A percentile compares a stretch with the other conserved stretches of the same genome.
These are phyloP conservation scores for Aquilaria sinensis DNA, from an alignment of 345 rosid genomes.

Conservation along the genomic window DNA sequence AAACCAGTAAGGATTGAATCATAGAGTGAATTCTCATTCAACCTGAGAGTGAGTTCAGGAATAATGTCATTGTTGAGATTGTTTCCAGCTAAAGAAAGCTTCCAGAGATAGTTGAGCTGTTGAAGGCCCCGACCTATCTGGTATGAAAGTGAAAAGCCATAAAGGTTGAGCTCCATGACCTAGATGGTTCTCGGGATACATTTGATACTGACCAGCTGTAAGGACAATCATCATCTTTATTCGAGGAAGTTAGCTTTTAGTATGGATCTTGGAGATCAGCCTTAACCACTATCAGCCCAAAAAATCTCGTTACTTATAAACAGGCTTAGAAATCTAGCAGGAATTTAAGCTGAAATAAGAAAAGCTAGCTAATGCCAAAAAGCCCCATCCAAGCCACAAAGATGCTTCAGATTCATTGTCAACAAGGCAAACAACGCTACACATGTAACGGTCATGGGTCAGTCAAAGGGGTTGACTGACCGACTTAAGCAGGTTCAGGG, in stretches of 20 bases:
- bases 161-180: constrained; percentile 66
- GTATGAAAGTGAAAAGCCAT: constrained; percentile 78
- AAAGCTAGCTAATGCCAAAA: constrained; percentile 2
- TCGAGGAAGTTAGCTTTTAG: constrained; percentile 74
- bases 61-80: constrained; percentile 58
- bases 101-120: constrained; percentile 61
- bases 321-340: constrained; percentile 49
- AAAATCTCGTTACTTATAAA: constrained; percentile 60
- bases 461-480: too few species aligned
- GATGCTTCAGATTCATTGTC: neutral
- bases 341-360: constrained; percentile 17
- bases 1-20: constrained; percentile 66
- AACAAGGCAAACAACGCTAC: too few species aligned
- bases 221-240: constrained; percentile 70
- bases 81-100: constrained; percentile 69
- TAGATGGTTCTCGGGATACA: constrained; percentile 73
- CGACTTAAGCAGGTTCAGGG: too few species aligned
- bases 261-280: constrained; percentile 77
- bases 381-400: constrained; percentile 6
- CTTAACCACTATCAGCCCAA: constrained; percentile 85
- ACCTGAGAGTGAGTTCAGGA: constrained; percentile 62
- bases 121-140: constrained; percentile 81
- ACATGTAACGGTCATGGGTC: too few species aligned
- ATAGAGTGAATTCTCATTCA: constrained; percentile 61
- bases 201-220: constrained; percentile 69